Evolutionary conservation across 1,284 basidiomycete species (phyloP).

Genomic region (Calocybe gambosa): DNA sequence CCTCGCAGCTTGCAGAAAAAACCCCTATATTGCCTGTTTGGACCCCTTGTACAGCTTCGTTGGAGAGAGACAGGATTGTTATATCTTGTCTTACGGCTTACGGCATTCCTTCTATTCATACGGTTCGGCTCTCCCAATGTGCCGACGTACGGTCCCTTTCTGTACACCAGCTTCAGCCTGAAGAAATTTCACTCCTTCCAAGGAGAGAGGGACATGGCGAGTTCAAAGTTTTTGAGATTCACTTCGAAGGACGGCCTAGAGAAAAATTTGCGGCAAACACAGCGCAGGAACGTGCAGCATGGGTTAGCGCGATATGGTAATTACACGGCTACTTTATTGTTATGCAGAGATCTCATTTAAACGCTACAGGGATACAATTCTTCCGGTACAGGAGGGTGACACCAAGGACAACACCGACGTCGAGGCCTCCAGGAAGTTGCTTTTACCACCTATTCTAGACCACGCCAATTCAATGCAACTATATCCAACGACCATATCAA

Average conservation of each 20-base stretch:
- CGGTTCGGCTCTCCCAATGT: constrained; percentile 46
- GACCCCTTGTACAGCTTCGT: constrained; percentile 44
- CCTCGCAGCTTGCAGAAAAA: constrained; percentile 16
- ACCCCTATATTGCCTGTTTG: constrained; percentile 39
- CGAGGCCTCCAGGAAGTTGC: not conserved
- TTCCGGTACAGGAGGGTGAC: constrained; percentile 31
- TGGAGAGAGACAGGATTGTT: constrained; percentile 42
- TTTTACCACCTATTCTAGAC: constrained; percentile 7
- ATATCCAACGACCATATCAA: constrained; percentile 1
- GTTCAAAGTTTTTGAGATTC: constrained; percentile 56
- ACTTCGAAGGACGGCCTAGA: constrained; percentile 42
- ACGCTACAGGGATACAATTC: constrained; percentile 46
- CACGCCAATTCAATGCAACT: constrained; percentile 15
- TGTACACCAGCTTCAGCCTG: constrained; percentile 33
- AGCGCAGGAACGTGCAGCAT: constrained; percentile 57
- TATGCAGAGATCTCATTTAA: constrained; percentile 3
- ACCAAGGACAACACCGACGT: not conserved
- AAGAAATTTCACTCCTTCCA: constrained; percentile 37
- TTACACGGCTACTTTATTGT: not conserved
- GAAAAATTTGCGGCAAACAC: constrained; percentile 59
- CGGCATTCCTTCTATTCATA: constrained; percentile 37
- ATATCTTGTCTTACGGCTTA: constrained; percentile 41
- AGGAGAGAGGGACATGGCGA: constrained; percentile 29
- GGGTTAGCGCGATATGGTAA: constrained; percentile 70
- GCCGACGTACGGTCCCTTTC: constrained; percentile 57